These are phyloP conservation scores for Cryptococcus sp. DNA, from an alignment of 1,284 basidiomycete species.

Conservation along the genomic window DNA sequence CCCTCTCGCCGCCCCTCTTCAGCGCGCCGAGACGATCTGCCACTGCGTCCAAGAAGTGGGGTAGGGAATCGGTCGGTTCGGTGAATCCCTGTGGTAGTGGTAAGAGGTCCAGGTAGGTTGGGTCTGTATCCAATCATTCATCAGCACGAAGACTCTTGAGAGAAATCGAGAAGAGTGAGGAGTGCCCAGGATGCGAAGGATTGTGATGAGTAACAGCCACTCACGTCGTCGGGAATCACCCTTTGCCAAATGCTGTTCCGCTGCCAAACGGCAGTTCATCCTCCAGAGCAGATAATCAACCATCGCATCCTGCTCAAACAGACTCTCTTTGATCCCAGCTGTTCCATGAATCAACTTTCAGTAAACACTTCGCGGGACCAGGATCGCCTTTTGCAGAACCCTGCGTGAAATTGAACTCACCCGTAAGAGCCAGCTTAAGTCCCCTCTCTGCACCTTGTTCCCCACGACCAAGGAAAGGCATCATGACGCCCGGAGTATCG, in stretches of 20 bases:
- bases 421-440: constrained; percentile 88
- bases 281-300: constrained; percentile 87
- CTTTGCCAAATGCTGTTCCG: constrained; percentile 19
- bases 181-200: neutral
- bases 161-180: neutral
- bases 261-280: constrained; percentile 67
- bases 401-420: constrained; percentile 58
- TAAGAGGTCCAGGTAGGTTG: constrained; percentile 65
- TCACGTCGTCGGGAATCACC: constrained; percentile 54
- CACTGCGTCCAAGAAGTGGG: constrained; percentile 69
- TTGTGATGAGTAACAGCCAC: constrained; percentile 41
- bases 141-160: too few relatives aligned
- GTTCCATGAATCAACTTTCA: constrained; percentile 5
- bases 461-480: constrained; percentile 89
- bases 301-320: constrained; percentile 82
- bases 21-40: constrained; percentile 77
- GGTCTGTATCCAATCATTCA: constrained; percentile 16
- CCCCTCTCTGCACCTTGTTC: constrained; percentile 82
- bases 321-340: constrained; percentile 93
- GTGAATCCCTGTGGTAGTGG: constrained; percentile 55
- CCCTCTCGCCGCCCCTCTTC: constrained; percentile 69
- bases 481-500: constrained; percentile 96
- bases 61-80: constrained; percentile 62
- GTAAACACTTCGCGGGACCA: neutral
- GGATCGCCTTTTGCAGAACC: too few relatives aligned